phyloP scores from a whole-genome alignment of 225 moss, liverwort and hornwort genomes.

The Neckera pumila region DNA sequence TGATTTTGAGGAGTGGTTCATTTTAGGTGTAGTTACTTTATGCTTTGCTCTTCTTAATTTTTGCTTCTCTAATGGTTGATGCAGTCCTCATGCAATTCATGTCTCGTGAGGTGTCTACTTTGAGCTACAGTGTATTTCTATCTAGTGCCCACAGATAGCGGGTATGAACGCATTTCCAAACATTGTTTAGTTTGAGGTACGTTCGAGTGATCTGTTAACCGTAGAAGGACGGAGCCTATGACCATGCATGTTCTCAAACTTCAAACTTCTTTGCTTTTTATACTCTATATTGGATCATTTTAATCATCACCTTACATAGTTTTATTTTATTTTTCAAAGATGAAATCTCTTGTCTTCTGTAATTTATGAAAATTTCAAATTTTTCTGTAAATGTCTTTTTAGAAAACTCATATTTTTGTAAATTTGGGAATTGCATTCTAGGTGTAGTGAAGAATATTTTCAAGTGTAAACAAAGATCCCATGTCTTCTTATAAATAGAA shows the following conservation, averaged over 20 bases:
- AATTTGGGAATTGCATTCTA: too few relatives aligned
- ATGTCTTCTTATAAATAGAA: not conserved
- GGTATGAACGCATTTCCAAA: not conserved
- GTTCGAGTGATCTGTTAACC: fast-evolving
- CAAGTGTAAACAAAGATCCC: not conserved
- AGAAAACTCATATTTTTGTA: too few relatives aligned
- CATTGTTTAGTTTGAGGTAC: not conserved
- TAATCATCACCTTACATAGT: too few relatives aligned
- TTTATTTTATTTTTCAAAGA: too few relatives aligned
- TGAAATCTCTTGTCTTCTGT: too few relatives aligned
- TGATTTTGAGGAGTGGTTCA: too few relatives aligned
- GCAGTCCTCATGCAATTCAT: not conserved
- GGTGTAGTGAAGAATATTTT: not conserved
- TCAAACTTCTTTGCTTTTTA: not conserved
- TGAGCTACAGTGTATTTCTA: not conserved
- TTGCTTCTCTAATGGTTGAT: not conserved
- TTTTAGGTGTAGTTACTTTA: too few relatives aligned
- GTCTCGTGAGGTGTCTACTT: not conserved
- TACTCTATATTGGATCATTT: too few relatives aligned
- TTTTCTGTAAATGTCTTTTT: fast-evolving
- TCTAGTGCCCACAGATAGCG: not conserved
- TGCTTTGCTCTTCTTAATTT: not conserved
- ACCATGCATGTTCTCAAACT: not conserved
- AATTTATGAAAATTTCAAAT: not conserved
- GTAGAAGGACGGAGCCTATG: fast-evolving